These are phyloP conservation scores for Coniochaeta hoffmannii DNA, from an alignment of 2,329 filamentous ascomycete genomes.

Conservation along the genomic window DNA sequence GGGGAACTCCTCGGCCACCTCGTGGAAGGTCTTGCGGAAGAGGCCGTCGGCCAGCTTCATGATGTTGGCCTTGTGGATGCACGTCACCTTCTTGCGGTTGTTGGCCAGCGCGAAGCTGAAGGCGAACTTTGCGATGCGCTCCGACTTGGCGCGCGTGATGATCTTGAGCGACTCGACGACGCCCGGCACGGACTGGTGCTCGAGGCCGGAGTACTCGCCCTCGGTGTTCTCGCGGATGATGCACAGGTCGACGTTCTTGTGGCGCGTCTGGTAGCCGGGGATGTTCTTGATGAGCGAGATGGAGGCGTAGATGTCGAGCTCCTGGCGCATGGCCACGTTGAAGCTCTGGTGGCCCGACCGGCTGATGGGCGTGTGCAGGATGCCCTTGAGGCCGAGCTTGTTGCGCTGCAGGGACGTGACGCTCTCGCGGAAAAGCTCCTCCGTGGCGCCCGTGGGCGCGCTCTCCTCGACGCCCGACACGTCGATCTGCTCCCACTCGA, in stretches of 20 bases:
- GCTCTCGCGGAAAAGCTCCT: conserved; percentile 92
- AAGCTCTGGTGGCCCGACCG: conserved; percentile 97
- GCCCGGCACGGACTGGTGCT: conserved; percentile 94
- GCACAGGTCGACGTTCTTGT: conserved; percentile 95
- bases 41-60: conserved; percentile 99
- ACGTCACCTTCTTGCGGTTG: conserved; percentile 98
- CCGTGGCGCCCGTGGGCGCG: conserved; percentile 65
- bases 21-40: conserved; percentile 96
- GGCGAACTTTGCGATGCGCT: conserved; percentile 98
- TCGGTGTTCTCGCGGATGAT: conserved; percentile 99
- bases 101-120: conserved; percentile 98
- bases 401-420: conserved; percentile 95
- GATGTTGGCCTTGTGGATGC: conserved; percentile 99
- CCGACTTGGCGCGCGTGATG: conserved; percentile 97
- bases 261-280: conserved; percentile 93
- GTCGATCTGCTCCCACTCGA: conserved; percentile 98
- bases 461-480: conserved; percentile 84
- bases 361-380: conserved; percentile 94
- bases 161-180: conserved; percentile 99
- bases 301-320: conserved; percentile 98
- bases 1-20: conserved; percentile 88
- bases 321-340: conserved; percentile 98
- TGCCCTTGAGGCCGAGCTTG: conserved; percentile 98
- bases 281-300: conserved; percentile 99
- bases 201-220: conserved; percentile 97